Evolutionary conservation across 2,329 filamentous ascomycete genomes (phyloP).

Genomic region (Aspergillus thermomutatus): DNA sequence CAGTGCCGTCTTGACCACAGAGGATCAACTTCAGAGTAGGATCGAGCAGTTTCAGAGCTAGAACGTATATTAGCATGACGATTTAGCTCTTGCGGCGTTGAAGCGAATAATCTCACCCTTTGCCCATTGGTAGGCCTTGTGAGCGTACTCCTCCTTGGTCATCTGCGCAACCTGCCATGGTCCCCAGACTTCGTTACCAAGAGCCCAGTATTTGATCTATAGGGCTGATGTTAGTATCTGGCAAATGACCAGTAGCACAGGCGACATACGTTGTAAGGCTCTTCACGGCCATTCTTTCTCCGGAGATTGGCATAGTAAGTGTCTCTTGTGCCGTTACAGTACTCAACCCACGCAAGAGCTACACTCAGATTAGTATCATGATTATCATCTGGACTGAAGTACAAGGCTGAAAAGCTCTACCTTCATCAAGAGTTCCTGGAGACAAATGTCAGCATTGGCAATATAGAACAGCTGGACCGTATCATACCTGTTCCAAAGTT

Average conservation of each 20-base stretch:
- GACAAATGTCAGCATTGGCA: slow-evolving; percentile 2
- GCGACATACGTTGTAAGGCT: slow-evolving; percentile 64
- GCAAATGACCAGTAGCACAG: background rate
- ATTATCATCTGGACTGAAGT: background rate
- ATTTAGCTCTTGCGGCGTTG: background rate
- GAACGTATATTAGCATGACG: slow-evolving; percentile 2
- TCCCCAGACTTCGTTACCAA: slow-evolving; percentile 70
- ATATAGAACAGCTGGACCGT: slow-evolving; percentile 16
- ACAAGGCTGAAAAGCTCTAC: slow-evolving; percentile 25
- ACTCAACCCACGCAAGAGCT: slow-evolving; percentile 76
- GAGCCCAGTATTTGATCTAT: slow-evolving; percentile 74
- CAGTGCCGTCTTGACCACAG: slow-evolving; percentile 68
- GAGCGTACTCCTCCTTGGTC: slow-evolving; percentile 58
- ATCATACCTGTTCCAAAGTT: slow-evolving; percentile 73
- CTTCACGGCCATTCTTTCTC: slow-evolving; percentile 67
- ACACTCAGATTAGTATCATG: slow-evolving; percentile 1
- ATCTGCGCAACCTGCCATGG: slow-evolving; percentile 59
- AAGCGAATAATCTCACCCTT: slow-evolving; percentile 41
- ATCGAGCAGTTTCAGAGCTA: slow-evolving; percentile 50
- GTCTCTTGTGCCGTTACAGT: slow-evolving; percentile 75
- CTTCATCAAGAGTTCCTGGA: slow-evolving; percentile 48
- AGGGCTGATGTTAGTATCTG: slow-evolving; percentile 9
- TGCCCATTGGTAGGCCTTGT: slow-evolving; percentile 58
- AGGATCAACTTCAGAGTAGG: slow-evolving; percentile 67
- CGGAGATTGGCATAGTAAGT: slow-evolving; percentile 81